phyloP scores from a whole-genome alignment of 2,329 filamentous ascomycete species.

The Macroventuria anomochaeta region DNA sequence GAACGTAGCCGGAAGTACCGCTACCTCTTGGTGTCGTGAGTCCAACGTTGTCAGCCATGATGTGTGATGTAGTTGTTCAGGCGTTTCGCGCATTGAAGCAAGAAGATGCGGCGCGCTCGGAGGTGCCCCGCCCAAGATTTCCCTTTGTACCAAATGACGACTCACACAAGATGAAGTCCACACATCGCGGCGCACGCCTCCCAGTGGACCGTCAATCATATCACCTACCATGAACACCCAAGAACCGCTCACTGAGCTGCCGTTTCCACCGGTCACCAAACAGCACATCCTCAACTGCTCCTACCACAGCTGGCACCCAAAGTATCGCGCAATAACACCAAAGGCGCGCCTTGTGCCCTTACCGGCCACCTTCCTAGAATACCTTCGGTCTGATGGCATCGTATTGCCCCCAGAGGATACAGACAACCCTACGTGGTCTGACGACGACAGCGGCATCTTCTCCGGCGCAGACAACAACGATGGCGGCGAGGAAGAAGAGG shows the following conservation, averaged over 20 bases:
- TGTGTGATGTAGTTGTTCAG: slow-evolving; percentile 7
- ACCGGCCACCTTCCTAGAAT: slow-evolving; percentile 76
- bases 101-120: slow-evolving; percentile 28
- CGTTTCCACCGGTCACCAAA: slow-evolving; percentile 83
- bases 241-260: slow-evolving; percentile 52
- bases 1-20: slow-evolving; percentile 96
- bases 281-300: slow-evolving; percentile 93
- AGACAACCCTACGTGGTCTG: slow-evolving; percentile 51
- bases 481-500: slow-evolving; percentile 55
- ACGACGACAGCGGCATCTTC: slow-evolving; percentile 61
- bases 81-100: not conserved
- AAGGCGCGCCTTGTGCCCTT: slow-evolving; percentile 86
- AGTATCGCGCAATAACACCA: slow-evolving; percentile 80
- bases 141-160: slow-evolving; percentile 22
- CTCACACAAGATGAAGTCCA: slow-evolving; percentile 37
- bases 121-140: slow-evolving; percentile 43
- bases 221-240: slow-evolving; percentile 32
- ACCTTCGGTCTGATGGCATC: slow-evolving; percentile 92
- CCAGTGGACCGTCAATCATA: not conserved
- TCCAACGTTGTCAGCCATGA: slow-evolving; percentile 96
- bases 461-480: slow-evolving; percentile 55
- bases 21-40: slow-evolving; percentile 92
- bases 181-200: not conserved
- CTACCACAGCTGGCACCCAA: slow-evolving; percentile 89
- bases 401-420: slow-evolving; percentile 76